Base-by-base conservation (phyloP, 768 basidiomycete species). In the Amanita fuliginea region DNA sequence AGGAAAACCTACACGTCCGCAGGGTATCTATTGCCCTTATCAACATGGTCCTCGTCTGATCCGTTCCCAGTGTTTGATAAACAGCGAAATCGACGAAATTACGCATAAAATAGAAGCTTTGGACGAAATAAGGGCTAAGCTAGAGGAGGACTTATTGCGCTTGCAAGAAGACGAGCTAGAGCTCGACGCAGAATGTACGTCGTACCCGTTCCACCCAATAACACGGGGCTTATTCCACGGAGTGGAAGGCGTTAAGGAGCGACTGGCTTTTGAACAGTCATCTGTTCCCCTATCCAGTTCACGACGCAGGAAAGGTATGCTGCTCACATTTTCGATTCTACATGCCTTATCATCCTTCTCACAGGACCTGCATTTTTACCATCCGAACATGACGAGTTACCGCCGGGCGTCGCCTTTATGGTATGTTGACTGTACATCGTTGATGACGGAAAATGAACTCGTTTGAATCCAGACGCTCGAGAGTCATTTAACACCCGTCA, bases 361-460 rank as follows among this genome's bases (percentile, higher is more conserved):
- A 36, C 52, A 84, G 94, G 95, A 2, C 94, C 95, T 0, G 89
- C 89, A 14, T 98, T 99, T 71, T 64, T 99, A 42, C 96, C 96
- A 3, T 96, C 93, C 14, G 96, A 98, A 62, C 96, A 99, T 56
- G 91, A 93, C 56, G 92, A 96, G 47, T 73, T 99, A 26, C 96
- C 96, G 7, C 78, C 83, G 6, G 92, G 91, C 1, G 80, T 98
- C 4, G 96, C 95, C 10, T 99, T 99, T 68, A 98, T 99, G 94
- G 91, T 90, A 66, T 56, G 58, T 57, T 14, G 21, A 24, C 35
- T 41, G 41, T 35, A 8, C 32, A 1, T 4, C 32, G 4, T 57
- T 52, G 41, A 37, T 46, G n/a, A 47, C n/a, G 13, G 47, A 35
- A 18, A 30, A 36, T 46, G 22, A 34, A 45, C 28, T 36, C 16